These are phyloP conservation scores for Themeda triandra DNA, from an alignment of 176 grass and related monocot species.

Conservation along the genomic window DNA sequence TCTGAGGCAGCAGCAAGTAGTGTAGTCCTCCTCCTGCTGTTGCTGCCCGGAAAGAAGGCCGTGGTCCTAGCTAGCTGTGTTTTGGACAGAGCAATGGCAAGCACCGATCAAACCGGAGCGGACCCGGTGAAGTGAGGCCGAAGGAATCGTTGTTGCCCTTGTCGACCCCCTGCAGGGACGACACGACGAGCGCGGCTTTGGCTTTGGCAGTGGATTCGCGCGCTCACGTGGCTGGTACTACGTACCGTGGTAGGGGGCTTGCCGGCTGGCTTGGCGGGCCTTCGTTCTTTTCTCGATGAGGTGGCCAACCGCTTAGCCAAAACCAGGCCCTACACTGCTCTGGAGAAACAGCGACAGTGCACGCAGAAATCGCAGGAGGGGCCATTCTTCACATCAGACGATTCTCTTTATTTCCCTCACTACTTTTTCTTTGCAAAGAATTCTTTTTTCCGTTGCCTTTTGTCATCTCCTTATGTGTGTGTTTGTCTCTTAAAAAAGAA, in stretches of 20 bases:
- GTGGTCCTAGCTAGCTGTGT: neutral
- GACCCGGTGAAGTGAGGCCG: neutral
- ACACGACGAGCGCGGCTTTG: neutral
- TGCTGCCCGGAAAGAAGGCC: neutral
- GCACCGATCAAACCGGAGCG: neutral
- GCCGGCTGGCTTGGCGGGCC: neutral
- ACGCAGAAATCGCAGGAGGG: neutral
- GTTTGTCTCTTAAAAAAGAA: neutral
- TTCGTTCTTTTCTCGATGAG: too few relatives aligned
- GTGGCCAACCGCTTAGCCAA: slow-evolving; percentile 16
- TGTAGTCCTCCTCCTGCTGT: neutral
- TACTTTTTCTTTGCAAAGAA: neutral
- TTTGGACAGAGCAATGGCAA: neutral
- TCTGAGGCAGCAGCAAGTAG: neutral
- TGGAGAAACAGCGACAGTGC: neutral
- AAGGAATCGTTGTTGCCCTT: neutral
- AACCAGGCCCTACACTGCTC: slow-evolving; percentile 22
- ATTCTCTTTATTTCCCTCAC: neutral
- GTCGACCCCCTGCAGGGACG: neutral
- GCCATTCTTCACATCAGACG: neutral
- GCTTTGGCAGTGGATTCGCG: neutral
- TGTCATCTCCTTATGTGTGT: neutral
- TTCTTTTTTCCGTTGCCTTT: neutral
- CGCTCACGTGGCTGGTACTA: slow-evolving; percentile 13
- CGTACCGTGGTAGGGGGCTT: too few relatives aligned